phyloP scores from a whole-genome alignment of 768 basidiomycete species.

The Leccinum ochraceum region DNA sequence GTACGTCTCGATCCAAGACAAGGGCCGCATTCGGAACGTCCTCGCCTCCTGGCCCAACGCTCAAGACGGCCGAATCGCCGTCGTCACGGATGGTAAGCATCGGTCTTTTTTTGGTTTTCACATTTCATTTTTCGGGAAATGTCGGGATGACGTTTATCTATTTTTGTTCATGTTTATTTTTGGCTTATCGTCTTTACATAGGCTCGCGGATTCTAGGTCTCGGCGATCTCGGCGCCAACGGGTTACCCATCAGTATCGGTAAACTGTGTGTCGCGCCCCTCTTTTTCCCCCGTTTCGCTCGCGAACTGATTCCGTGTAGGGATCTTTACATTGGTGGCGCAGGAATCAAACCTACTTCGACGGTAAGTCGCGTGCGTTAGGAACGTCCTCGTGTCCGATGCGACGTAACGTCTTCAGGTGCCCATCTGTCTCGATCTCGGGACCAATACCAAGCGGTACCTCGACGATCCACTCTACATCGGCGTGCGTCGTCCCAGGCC shows the following conservation, averaged over 20 bases:
- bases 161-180: background rate
- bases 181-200: background rate
- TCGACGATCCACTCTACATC: conserved; percentile 75
- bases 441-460: conserved; percentile 66
- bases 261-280: conserved; percentile 52
- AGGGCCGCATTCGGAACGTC: conserved; percentile 60
- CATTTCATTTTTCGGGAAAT: background rate
- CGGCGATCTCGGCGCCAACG: conserved; percentile 45
- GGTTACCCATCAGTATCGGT: conserved; percentile 62
- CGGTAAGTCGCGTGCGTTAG: conserved; percentile 25
- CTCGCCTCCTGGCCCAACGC: conserved; percentile 52
- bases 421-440: conserved; percentile 76
- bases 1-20: conserved; percentile 65
- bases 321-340: conserved; percentile 73
- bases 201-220: conserved; percentile 77
- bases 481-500: conserved; percentile 63
- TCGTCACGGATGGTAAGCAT: conserved; percentile 69
- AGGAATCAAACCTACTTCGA: conserved; percentile 56
- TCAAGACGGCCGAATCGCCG: conserved; percentile 58
- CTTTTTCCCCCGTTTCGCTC: background rate
- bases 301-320: conserved; percentile 28
- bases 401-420: conserved; percentile 31
- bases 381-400: background rate
- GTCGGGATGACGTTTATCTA: background rate
- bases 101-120: background rate